phyloP scores from a whole-genome alignment of 306 rosid genomes.

The Dalbergia cultrata region DNA sequence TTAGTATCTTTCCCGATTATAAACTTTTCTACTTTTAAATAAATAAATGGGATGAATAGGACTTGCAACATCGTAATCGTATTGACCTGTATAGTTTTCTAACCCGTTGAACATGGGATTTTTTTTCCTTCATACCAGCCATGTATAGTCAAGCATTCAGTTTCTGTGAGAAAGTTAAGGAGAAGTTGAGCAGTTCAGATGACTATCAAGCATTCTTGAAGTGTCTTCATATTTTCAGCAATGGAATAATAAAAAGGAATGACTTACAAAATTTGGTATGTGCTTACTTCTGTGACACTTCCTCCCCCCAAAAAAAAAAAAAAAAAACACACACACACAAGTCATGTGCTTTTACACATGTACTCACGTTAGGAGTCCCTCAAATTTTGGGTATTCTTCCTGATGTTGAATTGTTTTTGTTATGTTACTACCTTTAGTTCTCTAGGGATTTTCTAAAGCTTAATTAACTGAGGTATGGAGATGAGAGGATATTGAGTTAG shows the following conservation, averaged over 20 bases:
- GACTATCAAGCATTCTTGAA: slow-evolving; percentile 89
- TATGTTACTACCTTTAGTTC: not conserved
- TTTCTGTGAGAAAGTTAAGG: slow-evolving; percentile 92
- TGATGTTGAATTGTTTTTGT: slow-evolving; percentile 34
- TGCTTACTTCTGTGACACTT: slow-evolving; percentile 41
- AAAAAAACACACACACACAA: slow-evolving; percentile 24
- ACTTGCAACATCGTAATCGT: not conserved
- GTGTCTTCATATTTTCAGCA: slow-evolving; percentile 87
- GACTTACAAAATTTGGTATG: slow-evolving; percentile 90
- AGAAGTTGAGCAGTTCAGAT: slow-evolving; percentile 80
- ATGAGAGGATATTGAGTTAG: not conserved
- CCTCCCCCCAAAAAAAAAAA: too few species aligned
- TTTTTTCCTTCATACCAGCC: slow-evolving; percentile 61
- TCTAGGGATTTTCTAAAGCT: slow-evolving; percentile 30
- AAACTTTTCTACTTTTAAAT: slow-evolving; percentile 27
- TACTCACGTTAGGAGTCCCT: not conserved
- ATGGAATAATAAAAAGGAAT: slow-evolving; percentile 85
- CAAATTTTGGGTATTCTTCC: slow-evolving; percentile 12
- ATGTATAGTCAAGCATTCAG: slow-evolving; percentile 81
- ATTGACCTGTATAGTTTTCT: slow-evolving; percentile 41
- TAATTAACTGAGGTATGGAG: not conserved
- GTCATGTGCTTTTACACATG: slow-evolving; percentile 30
- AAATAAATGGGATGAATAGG: not conserved
- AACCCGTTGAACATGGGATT: slow-evolving; percentile 29
- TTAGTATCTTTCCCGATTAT: slow-evolving; percentile 33